Evolutionary conservation across 495 filamentous ascomycete species (phyloP).

Genomic region (Sordaria brevicollis): DNA sequence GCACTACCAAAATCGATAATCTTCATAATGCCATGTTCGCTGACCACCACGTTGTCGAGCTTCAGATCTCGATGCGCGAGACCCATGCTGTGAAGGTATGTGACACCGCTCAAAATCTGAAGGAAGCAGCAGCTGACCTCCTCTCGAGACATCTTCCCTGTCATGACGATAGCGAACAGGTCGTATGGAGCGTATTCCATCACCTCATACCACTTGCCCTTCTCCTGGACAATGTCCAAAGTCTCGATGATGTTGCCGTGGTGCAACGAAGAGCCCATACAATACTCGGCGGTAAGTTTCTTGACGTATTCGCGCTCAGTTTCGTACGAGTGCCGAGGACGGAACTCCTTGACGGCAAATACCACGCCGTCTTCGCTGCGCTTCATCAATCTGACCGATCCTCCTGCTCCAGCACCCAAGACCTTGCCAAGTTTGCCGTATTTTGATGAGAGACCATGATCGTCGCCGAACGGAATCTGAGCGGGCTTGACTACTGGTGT

Average conservation of each 20-base stretch:
- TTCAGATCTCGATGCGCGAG: slow-evolving; percentile 94
- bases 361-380: slow-evolving; percentile 79
- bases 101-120: slow-evolving; percentile 92
- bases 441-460: slow-evolving; percentile 80
- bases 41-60: slow-evolving; percentile 96
- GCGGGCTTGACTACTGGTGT: slow-evolving; percentile 46
- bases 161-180: slow-evolving; percentile 98
- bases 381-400: slow-evolving; percentile 91
- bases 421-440: slow-evolving; percentile 95
- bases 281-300: slow-evolving; percentile 99
- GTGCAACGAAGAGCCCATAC: slow-evolving; percentile 91
- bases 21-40: slow-evolving; percentile 97
- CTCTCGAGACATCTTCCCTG: slow-evolving; percentile 89
- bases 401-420: slow-evolving; percentile 86
- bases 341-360: slow-evolving; percentile 96
- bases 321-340: slow-evolving; percentile 87
- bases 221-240: slow-evolving; percentile 92
- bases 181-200: slow-evolving; percentile 99
- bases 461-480: slow-evolving; percentile 84
- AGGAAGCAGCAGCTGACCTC: slow-evolving; percentile 86
- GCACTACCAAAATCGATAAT: slow-evolving; percentile 99
- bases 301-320: slow-evolving; percentile 92
- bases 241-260: slow-evolving; percentile 99
- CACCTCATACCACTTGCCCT: slow-evolving; percentile 92
- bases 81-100: slow-evolving; percentile 95